Evolutionary conservation across 2,329 filamentous ascomycete species (phyloP), one percentile per base, ranked within the genome.

Genomic region (Trichoderma koningii): DNA sequence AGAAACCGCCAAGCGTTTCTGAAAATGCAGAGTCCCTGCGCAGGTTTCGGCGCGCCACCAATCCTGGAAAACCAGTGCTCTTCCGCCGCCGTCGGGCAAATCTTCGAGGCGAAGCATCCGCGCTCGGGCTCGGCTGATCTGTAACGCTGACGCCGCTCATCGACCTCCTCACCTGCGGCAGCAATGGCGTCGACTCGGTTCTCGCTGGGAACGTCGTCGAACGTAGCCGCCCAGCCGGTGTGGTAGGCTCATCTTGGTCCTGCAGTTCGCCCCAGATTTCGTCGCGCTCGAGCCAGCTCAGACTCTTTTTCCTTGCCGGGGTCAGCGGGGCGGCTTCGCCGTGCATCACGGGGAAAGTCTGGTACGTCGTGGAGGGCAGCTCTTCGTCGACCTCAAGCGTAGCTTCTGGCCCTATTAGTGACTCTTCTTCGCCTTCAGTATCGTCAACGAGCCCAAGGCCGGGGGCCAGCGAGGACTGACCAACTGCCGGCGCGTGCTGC

Each of bases 181-280:
- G 72, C 12, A 83, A 72, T 3, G 79, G 78, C 1, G 78, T 76
- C 6, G 75, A 75, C 57, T 82, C 80, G 41, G 70, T 73, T 19
- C 74, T 71, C 1, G 72, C 75, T 0, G 83, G 82, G 42, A 85
- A 66, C 2, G 83, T 85, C 62, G 77, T 82, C 12, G 83, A 83
- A 15, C 83, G 80, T 26, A 77, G 73, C 52, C 82, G 77, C 48
- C 72, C 75, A 3, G 74, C 69, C 0, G 78, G 75, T 59, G 79
- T 77, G 64, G 75, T 78, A 34, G 78, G 75, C 21, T 78, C 76
- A 57, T 86, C 84, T 47, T 89, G 87, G 71, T 96, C 93, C 72
- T 95, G 89, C 15, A 97, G 82, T 74, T 96, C 92, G 64, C 88
- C 90, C 93, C 92, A 96, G 38, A 96, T 95, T 70, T 95, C 91